Base-by-base conservation (phyloP, 352 stramenopile species). In the Phytophthora cactorum region DNA sequence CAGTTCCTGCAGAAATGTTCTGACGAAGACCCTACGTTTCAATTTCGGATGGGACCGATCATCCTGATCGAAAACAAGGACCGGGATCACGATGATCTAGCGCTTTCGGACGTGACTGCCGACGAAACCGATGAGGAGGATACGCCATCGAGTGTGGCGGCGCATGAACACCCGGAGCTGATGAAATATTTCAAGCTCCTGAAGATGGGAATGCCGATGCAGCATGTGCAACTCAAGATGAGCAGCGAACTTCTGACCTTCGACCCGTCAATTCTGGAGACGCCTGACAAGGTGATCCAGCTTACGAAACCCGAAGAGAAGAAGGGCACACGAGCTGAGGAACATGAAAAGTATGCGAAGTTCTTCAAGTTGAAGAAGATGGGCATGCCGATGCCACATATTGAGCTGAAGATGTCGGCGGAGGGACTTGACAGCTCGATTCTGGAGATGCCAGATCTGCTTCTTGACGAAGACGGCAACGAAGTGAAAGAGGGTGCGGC, bases 321-420 rank as follows among this genome's bases (percentile, higher is more conserved):
- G 41, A 69, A 78, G 41, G 84, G 82, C 8, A 88, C 79, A 7
- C 73, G 70, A 41, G 84, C 75, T 9, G 79, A 86, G 43, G 80
- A 91, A 25, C 85, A 95, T 50, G 75, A 85, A 4, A 91, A 91
- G 54, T 93, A 81, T 73, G 74, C 68, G 2, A 95, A 95, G 59
- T 99, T 98, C 68, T 98, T 98, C 67, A 98, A 98, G 70, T 93
- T 99, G 68, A 89, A 93, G 45, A 97, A 97, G 63, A 94, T 99
- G 77, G 95, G 94, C 8, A 96, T 99, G 86, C 97, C 97, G 5
- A 65, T 95, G 59, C 73, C 85, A 4, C 95, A 97, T 51, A 93
- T 98, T 55, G 85, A 98, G 56, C 74, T 98, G 64, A 98, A 98
- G 31, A 98, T 98, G 90, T 90, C 80, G 8, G 81, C 89, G 12